Conservation (phyloP, 2,329 filamentous ascomycete species). For the Talaromyces sp. region DNA sequence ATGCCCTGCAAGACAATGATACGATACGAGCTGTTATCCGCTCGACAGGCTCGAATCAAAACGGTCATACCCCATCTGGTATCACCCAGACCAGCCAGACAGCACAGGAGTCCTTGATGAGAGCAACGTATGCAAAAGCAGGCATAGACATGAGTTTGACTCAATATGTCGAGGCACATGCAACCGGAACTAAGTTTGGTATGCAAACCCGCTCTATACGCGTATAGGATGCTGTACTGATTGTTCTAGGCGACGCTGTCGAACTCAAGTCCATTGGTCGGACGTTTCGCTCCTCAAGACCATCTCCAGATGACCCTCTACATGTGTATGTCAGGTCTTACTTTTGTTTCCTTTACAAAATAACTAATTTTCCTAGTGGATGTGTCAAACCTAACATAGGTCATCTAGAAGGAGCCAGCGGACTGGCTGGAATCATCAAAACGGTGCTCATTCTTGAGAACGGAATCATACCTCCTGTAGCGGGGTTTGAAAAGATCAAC, state of each 20-base stretch:
- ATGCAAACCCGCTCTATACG: background rate
- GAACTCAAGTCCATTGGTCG: constrained; percentile 16
- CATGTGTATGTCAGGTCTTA: background rate
- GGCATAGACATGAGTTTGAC: constrained; percentile 31
- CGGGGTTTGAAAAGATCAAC: constrained; percentile 17
- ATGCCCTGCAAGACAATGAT: constrained; percentile 41
- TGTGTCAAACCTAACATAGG: constrained; percentile 26
- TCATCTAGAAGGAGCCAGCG: constrained; percentile 23
- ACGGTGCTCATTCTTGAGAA: constrained; percentile 21
- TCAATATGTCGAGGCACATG: background rate
- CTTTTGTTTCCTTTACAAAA: background rate
- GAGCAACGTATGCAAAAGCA: constrained; percentile 39
- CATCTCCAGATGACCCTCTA: background rate
- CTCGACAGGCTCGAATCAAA: constrained; percentile 23
- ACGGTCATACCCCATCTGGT: constrained; percentile 42
- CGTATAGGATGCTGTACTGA: background rate
- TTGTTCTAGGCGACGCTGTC: constrained; percentile 14
- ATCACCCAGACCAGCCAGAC: constrained; percentile 36
- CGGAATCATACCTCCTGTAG: constrained; percentile 18
- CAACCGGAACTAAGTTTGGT: background rate
- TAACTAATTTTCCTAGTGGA: constrained; percentile 14
- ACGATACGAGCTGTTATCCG: constrained; percentile 30
- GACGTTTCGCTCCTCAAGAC: constrained; percentile 4
- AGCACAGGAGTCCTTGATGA: constrained; percentile 35
- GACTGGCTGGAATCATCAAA: constrained; percentile 24